phyloP scores from a whole-genome alignment of 805 yeast species.

The Wickerhamiella parazyma region DNA sequence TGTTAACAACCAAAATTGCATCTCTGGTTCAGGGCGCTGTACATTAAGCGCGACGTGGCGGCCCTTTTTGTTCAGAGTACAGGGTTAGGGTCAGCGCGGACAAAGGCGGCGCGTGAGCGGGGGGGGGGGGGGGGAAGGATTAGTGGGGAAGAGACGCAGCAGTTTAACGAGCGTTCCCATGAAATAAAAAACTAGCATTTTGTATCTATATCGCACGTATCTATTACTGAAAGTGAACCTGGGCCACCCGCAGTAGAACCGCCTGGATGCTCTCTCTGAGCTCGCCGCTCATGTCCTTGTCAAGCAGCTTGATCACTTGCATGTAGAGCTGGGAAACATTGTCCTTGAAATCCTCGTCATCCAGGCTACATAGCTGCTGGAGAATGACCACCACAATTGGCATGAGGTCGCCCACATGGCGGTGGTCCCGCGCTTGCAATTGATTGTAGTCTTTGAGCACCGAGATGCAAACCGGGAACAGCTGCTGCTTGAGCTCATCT shows the following conservation, averaged over 20 bases:
- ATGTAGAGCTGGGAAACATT: constrained; percentile 15
- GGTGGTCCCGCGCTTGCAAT: constrained; percentile 54
- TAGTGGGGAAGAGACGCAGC: too few species aligned
- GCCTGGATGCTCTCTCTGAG: constrained; percentile 26
- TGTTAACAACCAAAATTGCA: background rate
- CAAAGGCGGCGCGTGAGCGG: background rate
- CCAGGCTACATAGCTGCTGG: constrained; percentile 68
- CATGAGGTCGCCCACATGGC: constrained; percentile 74
- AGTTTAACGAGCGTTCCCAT: too few species aligned
- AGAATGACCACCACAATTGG: constrained; percentile 84
- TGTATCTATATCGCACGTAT: too few species aligned
- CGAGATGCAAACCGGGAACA: constrained; percentile 55
- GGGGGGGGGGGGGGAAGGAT: too few species aligned
- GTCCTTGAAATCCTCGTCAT: constrained; percentile 49
- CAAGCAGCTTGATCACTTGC: constrained; percentile 22
- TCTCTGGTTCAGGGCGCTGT: background rate
- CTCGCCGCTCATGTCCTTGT: constrained; percentile 26
- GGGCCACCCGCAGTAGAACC: constrained; percentile 35
- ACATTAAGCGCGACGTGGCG: background rate
- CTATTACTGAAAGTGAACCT: constrained; percentile 21
- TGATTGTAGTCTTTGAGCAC: constrained; percentile 57
- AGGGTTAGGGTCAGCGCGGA: background rate
- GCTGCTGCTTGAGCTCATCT: constrained; percentile 36
- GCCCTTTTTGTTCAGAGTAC: background rate
- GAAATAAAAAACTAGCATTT: too few species aligned